These are phyloP conservation scores for Andalucia godoyi DNA, from an alignment of 78 protist species.

Conservation along the genomic window DNA sequence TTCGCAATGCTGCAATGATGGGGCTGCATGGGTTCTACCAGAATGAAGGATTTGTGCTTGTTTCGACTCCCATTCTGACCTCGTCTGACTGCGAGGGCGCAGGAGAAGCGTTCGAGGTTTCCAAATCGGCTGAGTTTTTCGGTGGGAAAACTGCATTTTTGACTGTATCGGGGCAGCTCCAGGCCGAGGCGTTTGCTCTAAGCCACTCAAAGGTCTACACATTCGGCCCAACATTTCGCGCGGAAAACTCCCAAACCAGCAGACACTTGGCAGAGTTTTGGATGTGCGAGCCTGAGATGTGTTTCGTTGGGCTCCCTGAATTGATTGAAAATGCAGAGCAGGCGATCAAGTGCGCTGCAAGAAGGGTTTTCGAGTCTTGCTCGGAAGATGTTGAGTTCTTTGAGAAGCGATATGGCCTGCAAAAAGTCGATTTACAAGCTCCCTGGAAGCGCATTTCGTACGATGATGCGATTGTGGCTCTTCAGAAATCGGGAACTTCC, in stretches of 20 bases:
- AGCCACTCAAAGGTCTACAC: constrained; percentile 58
- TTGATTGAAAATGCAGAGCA: constrained; percentile 50
- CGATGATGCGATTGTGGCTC: constrained; percentile 54
- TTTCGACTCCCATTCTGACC: constrained; percentile 76
- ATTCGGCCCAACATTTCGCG: constrained; percentile 78
- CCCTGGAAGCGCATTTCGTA: constrained; percentile 41
- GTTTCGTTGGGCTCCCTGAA: constrained; percentile 48
- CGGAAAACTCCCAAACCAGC: constrained; percentile 50
- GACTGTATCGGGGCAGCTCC: constrained; percentile 70
- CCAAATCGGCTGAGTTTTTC: constrained; percentile 1
- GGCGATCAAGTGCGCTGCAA: neutral
- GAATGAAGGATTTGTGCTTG: constrained; percentile 31
- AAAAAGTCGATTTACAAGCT: too few species aligned
- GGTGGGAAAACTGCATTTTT: constrained; percentile 49
- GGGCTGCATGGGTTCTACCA: constrained; percentile 28
- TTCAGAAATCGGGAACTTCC: neutral
- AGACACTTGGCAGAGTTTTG: constrained; percentile 83
- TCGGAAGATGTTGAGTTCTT: neutral
- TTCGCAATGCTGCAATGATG: constrained; percentile 26
- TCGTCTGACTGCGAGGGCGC: constrained; percentile 82
- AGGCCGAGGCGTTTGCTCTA: constrained; percentile 47
- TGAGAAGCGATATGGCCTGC: too few species aligned
- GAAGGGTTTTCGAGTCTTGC: neutral
- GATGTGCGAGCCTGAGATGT: constrained; percentile 85
- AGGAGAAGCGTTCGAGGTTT: constrained; percentile 66